These are phyloP conservation scores for Vachellia pachyceras DNA, from an alignment of 306 rosid genomes.

Conservation along the genomic window DNA sequence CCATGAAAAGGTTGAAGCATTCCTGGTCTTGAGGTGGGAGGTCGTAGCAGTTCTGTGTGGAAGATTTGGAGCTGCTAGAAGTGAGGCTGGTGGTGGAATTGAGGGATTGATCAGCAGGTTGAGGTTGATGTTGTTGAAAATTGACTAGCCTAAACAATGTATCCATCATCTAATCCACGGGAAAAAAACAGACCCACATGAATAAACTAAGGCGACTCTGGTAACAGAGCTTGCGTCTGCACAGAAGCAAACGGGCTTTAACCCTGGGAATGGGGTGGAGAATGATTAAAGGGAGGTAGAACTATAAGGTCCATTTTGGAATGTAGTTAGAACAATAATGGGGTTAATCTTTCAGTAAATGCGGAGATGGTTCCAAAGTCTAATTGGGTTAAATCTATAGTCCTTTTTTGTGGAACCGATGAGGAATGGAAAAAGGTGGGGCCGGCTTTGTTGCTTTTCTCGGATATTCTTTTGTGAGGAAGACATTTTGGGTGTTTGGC, in stretches of 20 bases:
- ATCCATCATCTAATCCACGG: slow-evolving; percentile 82
- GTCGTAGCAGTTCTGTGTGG: slow-evolving; percentile 40
- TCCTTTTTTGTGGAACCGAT: slow-evolving; percentile 54
- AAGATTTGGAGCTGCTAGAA: slow-evolving; percentile 82
- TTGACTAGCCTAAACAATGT: slow-evolving; percentile 87
- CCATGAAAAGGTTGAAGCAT: slow-evolving; percentile 99
- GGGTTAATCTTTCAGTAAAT: slow-evolving; percentile 20
- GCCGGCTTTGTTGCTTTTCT: slow-evolving; percentile 45
- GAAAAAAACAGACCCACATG: slow-evolving; percentile 52
- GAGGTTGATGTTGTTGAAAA: slow-evolving; percentile 53
- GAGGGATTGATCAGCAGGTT: slow-evolving; percentile 78
- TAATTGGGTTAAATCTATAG: slow-evolving; percentile 21
- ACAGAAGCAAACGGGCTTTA: slow-evolving; percentile 44
- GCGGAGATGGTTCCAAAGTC: background rate
- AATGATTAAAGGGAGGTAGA: slow-evolving; percentile 10
- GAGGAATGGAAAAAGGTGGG: slow-evolving; percentile 48
- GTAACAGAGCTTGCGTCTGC: slow-evolving; percentile 43
- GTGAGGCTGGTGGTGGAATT: slow-evolving; percentile 71
- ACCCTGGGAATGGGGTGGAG: slow-evolving; percentile 43
- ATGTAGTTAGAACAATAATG: slow-evolving; percentile 36
- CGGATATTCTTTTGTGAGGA: slow-evolving; percentile 33
- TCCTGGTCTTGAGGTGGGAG: slow-evolving; percentile 60
- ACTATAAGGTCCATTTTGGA: slow-evolving; percentile 36
- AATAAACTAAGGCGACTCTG: slow-evolving; percentile 24
- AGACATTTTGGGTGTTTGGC: too few relatives aligned